Conservation (phyloP, 2,329 filamentous ascomycete species). For the Aspergillus flavus region DNA sequence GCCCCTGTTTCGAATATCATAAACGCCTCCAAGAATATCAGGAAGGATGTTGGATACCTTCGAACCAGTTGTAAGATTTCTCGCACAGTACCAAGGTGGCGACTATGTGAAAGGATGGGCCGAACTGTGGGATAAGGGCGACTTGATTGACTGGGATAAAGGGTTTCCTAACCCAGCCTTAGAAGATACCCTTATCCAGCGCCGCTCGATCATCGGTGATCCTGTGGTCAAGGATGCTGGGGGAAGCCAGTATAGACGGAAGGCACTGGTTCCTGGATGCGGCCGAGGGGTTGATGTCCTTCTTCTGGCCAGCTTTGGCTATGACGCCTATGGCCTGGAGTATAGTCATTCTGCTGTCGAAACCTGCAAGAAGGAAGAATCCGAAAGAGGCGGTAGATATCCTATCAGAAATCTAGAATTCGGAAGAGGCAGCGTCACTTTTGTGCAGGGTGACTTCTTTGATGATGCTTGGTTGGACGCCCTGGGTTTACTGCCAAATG, state of each 20-base stretch:
- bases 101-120: not conserved
- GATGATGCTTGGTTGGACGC: not conserved
- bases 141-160: not conserved
- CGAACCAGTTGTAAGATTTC: not conserved
- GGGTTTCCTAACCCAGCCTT: not conserved
- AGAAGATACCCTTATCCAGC: not conserved
- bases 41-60: not conserved
- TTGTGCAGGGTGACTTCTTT: constrained; percentile 8
- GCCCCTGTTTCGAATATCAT: no score
- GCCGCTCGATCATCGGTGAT: not conserved
- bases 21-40: no score
- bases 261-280: constrained; percentile 1
- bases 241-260: not conserved
- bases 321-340: constrained; percentile 9
- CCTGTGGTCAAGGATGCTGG: not conserved
- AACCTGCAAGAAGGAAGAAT: not conserved
- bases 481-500: not conserved
- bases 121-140: not conserved
- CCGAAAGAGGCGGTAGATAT: not conserved
- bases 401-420: not conserved
- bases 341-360: not conserved
- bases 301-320: constrained; percentile 5
- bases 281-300: constrained; percentile 8
- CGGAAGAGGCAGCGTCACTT: not conserved
- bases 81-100: not conserved